A percentile compares a stretch with the other conserved stretches of the same genome.
Evolutionary conservation across 75 land plant species (phyloP).

Genomic region (Ceratopteris richardii): DNA sequence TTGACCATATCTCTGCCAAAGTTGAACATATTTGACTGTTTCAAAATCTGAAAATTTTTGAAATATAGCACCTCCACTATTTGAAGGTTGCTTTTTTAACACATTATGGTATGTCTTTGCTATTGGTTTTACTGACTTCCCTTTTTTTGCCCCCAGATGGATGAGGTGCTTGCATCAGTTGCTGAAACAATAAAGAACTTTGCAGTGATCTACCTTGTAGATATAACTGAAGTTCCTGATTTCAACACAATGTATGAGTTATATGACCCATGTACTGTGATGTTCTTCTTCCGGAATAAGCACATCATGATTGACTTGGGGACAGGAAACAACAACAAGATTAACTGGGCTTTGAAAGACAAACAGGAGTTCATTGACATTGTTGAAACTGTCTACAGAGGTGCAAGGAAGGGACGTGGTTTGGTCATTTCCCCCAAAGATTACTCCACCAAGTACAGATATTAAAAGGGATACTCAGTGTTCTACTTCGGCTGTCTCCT

Average conservation of each 20-base stretch:
- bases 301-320: slow-evolving; percentile 97
- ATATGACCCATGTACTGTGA: slow-evolving; percentile 88
- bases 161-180: slow-evolving; percentile 88
- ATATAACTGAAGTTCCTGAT: slow-evolving; percentile 92
- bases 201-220: slow-evolving; percentile 92
- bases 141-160: no score
- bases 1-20: no score
- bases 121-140: no score
- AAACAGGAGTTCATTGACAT: slow-evolving; percentile 94
- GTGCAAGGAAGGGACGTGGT: slow-evolving; percentile 91
- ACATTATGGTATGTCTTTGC: no score
- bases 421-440: slow-evolving; percentile 91
- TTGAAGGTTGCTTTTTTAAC: no score
- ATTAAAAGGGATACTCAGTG: no score
- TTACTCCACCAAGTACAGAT: slow-evolving; percentile 92
- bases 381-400: slow-evolving; percentile 90
- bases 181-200: slow-evolving; percentile 96
- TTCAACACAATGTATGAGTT: slow-evolving; percentile 98
- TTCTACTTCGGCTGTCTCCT: no score
- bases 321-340: slow-evolving; percentile 94
- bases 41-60: no score
- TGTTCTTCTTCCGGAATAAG: slow-evolving; percentile 99
- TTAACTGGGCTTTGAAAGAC: slow-evolving; percentile 92
- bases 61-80: no score
- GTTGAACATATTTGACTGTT: no score